A percentile compares a stretch with the other conserved stretches of the same genome.
Conservation (phyloP, 257 asterid genomes). For the Nicotiana benthamiana region DNA sequence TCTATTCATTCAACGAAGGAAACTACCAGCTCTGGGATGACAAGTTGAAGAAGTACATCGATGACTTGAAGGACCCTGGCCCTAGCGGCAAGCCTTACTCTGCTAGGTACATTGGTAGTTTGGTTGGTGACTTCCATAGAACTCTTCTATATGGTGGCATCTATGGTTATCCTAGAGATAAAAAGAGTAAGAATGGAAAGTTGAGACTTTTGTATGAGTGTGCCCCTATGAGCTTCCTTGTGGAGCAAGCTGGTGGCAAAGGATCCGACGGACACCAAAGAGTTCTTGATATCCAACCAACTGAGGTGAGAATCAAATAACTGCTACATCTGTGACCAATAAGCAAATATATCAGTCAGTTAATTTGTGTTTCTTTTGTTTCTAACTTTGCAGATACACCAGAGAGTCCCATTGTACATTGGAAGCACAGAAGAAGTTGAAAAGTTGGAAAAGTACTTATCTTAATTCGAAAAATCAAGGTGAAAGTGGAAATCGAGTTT, state of each 20-base stretch:
- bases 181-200: conserved; percentile 85
- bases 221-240: conserved; percentile 94
- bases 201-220: conserved; percentile 89
- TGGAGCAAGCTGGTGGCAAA: conserved; percentile 95
- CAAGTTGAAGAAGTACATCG: conserved; percentile 72
- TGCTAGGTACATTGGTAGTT: conserved; percentile 75
- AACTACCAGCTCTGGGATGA: conserved; percentile 92
- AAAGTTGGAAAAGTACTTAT: conserved; percentile 75
- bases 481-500: background rate
- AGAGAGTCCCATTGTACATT: conserved; percentile 76
- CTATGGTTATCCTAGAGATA: conserved; percentile 75
- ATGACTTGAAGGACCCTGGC: conserved; percentile 90
- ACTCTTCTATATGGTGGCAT: conserved; percentile 84
- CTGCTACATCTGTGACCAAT: background rate
- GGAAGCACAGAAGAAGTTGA: conserved; percentile 91
- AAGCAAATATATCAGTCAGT: background rate
- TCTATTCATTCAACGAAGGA: conserved; percentile 83
- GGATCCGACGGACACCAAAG: conserved; percentile 77
- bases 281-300: conserved; percentile 78
- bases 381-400: conserved; percentile 55
- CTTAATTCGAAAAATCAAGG: conserved; percentile 22
- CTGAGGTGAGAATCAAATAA: conserved; percentile 61
- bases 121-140: conserved; percentile 90
- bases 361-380: background rate
- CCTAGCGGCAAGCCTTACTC: conserved; percentile 89